phyloP scores from a whole-genome alignment of 805 yeast genomes.

The Millerago galiae region DNA sequence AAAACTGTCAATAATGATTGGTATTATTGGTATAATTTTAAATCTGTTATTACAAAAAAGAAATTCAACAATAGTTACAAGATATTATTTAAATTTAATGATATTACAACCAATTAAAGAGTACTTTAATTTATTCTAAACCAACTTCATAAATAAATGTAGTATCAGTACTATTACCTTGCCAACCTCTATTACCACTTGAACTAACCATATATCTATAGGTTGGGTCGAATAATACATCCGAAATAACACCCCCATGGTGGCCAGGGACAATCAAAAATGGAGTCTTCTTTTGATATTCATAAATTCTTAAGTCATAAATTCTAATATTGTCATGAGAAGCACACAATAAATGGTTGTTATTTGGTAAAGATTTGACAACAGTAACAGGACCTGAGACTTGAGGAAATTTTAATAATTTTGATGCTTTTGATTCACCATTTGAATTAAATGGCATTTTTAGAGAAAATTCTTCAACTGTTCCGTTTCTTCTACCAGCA shows the following conservation, averaged over 20 bases:
- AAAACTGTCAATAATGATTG: slow-evolving; percentile 11
- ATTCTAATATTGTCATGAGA: slow-evolving; percentile 85
- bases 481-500: slow-evolving; percentile 85
- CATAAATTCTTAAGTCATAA: slow-evolving; percentile 59
- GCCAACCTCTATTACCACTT: slow-evolving; percentile 96
- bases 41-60: slow-evolving; percentile 5
- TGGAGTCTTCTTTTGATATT: slow-evolving; percentile 42
- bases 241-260: slow-evolving; percentile 84
- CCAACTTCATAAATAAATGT: slow-evolving; percentile 77
- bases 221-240: slow-evolving; percentile 75
- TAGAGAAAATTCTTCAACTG: slow-evolving; percentile 70
- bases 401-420: slow-evolving; percentile 66
- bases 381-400: slow-evolving; percentile 89
- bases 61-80: neutral
- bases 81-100: neutral
- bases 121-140: slow-evolving; percentile 24
- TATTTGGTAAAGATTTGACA: slow-evolving; percentile 74
- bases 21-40: slow-evolving; percentile 9
- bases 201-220: slow-evolving; percentile 85
- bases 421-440: slow-evolving; percentile 44
- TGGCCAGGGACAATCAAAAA: slow-evolving; percentile 93
- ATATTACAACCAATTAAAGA: slow-evolving; percentile 5
- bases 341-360: slow-evolving; percentile 75
- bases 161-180: slow-evolving; percentile 72
- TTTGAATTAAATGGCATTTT: slow-evolving; percentile 41